A percentile compares a stretch with the other conserved stretches of the same genome.
Evolutionary conservation across 352 stramenopile genomes (phyloP).

Genomic region (Globisporangium carolinianum): DNA sequence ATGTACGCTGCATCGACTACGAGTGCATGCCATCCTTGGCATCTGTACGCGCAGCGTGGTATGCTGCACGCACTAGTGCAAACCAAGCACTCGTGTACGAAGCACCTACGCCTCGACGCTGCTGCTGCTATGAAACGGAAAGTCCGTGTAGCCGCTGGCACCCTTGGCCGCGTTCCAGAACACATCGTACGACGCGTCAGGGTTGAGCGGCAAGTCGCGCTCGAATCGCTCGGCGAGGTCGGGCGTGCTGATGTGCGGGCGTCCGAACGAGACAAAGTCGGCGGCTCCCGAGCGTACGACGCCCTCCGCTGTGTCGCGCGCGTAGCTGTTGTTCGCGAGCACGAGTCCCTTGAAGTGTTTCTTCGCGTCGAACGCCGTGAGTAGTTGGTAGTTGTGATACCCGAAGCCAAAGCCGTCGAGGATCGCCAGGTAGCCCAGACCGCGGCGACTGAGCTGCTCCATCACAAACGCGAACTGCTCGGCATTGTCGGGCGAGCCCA

Average conservation of each 20-base stretch:
- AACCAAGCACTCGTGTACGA: too few species aligned
- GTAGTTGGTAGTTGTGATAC: neutral
- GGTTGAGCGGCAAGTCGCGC: neutral
- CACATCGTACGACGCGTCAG: neutral
- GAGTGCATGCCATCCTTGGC: too few species aligned
- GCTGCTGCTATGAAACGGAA: neutral
- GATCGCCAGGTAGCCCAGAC: constrained; percentile 14
- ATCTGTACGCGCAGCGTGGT: too few species aligned
- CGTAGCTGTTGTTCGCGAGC: constrained; percentile 11
- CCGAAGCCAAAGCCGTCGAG: constrained; percentile 5
- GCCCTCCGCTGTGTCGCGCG: constrained; percentile 4
- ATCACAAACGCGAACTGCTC: constrained; percentile 16
- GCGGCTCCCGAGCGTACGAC: neutral
- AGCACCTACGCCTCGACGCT: too few species aligned
- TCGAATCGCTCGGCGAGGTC: constrained; percentile 18
- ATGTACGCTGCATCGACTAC: too few species aligned
- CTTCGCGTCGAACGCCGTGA: constrained; percentile 8
- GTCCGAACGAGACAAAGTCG: constrained; percentile 23
- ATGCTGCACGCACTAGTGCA: too few species aligned
- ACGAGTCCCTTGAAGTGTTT: constrained; percentile 7
- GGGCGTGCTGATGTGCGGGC: constrained; percentile 24
- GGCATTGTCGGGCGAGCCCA: constrained; percentile 8
- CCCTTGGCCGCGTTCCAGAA: neutral
- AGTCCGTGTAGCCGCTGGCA: neutral
- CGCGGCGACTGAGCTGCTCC: constrained; percentile 2